Evolutionary conservation across 495 filamentous ascomycete genomes (phyloP), one percentile per base, ranked within the genome.

Genomic region (Daldinia concentrica): DNA sequence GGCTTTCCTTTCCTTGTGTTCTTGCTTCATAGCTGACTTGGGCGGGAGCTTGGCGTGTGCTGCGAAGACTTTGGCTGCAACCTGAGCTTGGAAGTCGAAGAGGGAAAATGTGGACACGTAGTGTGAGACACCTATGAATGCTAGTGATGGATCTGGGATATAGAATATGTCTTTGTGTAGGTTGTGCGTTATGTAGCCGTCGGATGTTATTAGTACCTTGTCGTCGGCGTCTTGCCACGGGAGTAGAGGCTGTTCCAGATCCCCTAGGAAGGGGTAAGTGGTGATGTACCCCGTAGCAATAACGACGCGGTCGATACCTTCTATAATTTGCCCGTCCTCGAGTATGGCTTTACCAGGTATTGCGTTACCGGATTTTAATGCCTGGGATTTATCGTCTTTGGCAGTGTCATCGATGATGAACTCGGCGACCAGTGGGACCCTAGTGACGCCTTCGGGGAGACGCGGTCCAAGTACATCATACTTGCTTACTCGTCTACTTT

Each of bases 81-180:
- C 86, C 57, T 89, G 87, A 3, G 88, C 87, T 64, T 91, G 89
- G 71, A 88, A 89, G 67, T 91, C 89, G 57, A 90, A 90, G 7
- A 90, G 78, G 0, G 88, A 86, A 64, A 91, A 91, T 0, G 88
- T 88, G 0, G 87, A 87, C 0, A 85, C 86, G 51, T 88, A 84
- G 73, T 87, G 88, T 0, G 88, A 85, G 0, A 89, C 81, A 0
- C 89, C 89, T 7, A 91, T 78, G 68, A 91, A 90, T 0, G 82
- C 82, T 14, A 91, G 72, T 0, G 87, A 85, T 0, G 89, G 88
- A 59, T 91, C 88, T 0, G 84, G 82, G 48, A 90, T 90, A 69
- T 89, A 91, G 72, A 90, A 90, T 3, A 91, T 86, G 66, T 91
- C 88, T 43, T 86, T 85, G 77, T 91, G 86, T 4, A 91, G 68